Evolutionary conservation across 2,329 filamentous ascomycete species (phyloP).

Genomic region (Epichloe festucae): DNA sequence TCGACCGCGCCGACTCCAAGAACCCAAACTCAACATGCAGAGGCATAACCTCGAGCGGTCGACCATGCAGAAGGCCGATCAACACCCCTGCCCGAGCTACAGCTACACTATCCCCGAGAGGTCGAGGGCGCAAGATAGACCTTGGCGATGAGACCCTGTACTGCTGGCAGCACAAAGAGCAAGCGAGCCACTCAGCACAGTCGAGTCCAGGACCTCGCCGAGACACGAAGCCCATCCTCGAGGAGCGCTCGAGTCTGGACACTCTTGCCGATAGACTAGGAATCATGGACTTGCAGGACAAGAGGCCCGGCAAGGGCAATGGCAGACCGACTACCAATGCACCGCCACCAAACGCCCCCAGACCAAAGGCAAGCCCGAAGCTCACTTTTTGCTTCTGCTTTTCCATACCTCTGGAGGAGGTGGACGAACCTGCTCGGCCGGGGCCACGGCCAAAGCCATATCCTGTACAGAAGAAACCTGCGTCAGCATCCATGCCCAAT

Average conservation of each 20-base stretch:
- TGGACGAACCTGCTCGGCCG: conserved; percentile 21
- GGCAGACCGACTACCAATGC: conserved; percentile 14
- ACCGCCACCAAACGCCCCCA: conserved; percentile 10
- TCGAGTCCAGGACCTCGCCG: conserved; percentile 32
- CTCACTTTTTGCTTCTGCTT: conserved; percentile 40
- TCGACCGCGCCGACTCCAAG: conserved; percentile 72
- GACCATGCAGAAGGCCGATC: conserved; percentile 66
- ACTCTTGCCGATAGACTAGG: conserved; percentile 72
- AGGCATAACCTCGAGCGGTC: conserved; percentile 72
- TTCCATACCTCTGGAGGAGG: conserved; percentile 32
- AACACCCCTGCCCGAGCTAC: conserved; percentile 15
- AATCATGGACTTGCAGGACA: conserved; percentile 49
- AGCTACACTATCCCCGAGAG: conserved; percentile 8
- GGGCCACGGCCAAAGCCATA: conserved; percentile 29
- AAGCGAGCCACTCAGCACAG: conserved; percentile 43
- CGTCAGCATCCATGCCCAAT: conserved; percentile 11
- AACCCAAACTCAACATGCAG: conserved; percentile 75
- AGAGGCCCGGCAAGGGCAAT: conserved; percentile 12
- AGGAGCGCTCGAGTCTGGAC: conserved; percentile 67
- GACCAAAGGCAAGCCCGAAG: conserved; percentile 18
- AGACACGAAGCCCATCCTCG: conserved; percentile 39
- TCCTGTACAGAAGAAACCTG: conserved; percentile 30
- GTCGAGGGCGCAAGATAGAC: conserved; percentile 25
- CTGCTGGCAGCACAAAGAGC: conserved; percentile 93
- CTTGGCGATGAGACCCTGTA: conserved; percentile 52